phyloP scores from a whole-genome alignment of 768 basidiomycete genomes.

The Agaricus sinodeliciosus region DNA sequence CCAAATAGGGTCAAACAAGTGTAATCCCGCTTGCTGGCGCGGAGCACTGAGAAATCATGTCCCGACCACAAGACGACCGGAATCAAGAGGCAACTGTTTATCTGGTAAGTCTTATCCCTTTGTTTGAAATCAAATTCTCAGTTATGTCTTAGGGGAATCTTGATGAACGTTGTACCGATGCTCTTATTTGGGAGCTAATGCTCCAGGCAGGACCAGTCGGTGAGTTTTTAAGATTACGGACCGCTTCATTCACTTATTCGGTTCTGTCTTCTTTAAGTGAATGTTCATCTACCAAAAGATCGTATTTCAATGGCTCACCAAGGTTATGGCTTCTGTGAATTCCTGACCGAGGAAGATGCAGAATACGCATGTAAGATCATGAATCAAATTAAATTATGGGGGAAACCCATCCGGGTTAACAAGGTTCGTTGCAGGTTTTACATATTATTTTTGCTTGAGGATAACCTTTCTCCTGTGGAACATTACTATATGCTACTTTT shows the following conservation, averaged over 20 bases:
- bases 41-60: slow-evolving; percentile 31
- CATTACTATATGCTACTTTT: neutral
- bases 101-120: slow-evolving; percentile 37
- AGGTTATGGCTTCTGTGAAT: slow-evolving; percentile 99
- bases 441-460: slow-evolving; percentile 1
- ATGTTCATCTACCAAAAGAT: slow-evolving; percentile 97
- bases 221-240: slow-evolving; percentile 32
- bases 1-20: neutral
- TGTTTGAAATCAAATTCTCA: neutral
- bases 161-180: slow-evolving; percentile 91
- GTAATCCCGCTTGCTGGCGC: neutral
- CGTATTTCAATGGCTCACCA: slow-evolving; percentile 98
- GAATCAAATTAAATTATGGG: slow-evolving; percentile 99
- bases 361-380: slow-evolving; percentile 99
- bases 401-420: slow-evolving; percentile 97
- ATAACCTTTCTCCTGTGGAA: neutral
- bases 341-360: slow-evolving; percentile 96
- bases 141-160: slow-evolving; percentile 72
- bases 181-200: slow-evolving; percentile 97
- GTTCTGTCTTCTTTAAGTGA: slow-evolving; percentile 47
- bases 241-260: neutral
- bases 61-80: slow-evolving; percentile 78
- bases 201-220: slow-evolving; percentile 98
- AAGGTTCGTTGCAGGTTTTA: slow-evolving; percentile 57
- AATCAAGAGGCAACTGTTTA: slow-evolving; percentile 92